Conservation (phyloP, 2,329 filamentous ascomycete genomes). For the Ophiostoma ulmi region DNA sequence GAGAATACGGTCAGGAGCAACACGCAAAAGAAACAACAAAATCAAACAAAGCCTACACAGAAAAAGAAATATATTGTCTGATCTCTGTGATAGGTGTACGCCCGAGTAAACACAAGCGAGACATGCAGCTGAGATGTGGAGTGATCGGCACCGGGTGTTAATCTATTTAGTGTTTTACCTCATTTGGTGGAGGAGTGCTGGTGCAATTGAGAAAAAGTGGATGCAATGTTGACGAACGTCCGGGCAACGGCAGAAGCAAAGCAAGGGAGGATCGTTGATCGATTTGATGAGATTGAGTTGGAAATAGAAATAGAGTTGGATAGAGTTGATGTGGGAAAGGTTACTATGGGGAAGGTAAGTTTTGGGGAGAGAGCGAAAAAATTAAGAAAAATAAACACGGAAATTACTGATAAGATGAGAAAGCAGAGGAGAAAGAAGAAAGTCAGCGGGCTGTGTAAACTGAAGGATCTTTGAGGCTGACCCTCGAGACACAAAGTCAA, state of each 20-base stretch:
- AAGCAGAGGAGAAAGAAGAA: neutral
- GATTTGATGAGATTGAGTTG: constrained; percentile 3
- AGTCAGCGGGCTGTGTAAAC: neutral
- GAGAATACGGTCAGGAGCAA: neutral
- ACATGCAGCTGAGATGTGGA: constrained; percentile 14
- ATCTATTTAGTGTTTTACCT: constrained; percentile 13
- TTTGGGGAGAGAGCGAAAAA: neutral
- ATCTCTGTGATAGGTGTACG: neutral
- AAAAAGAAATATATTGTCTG: neutral
- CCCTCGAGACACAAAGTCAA: neutral
- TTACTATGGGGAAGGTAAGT: neutral
- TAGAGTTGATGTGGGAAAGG: neutral
- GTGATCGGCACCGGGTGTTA: constrained; percentile 5
- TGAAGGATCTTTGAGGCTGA: neutral
- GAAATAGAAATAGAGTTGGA: neutral
- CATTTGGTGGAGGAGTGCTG: neutral
- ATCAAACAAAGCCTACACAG: neutral
- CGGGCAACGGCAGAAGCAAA: constrained; percentile 7
- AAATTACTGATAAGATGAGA: neutral
- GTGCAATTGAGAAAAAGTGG: neutral
- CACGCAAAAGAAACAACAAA: neutral
- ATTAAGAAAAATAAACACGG: neutral
- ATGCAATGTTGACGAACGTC: neutral
- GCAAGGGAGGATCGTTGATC: neutral
- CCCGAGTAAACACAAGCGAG: constrained; percentile 4